Percentiles rank a stretch among this genome's conserved stretches.
Evolutionary conservation across 2,329 filamentous ascomycete genomes (phyloP).

Genomic region (Rosellinia necatrix): DNA sequence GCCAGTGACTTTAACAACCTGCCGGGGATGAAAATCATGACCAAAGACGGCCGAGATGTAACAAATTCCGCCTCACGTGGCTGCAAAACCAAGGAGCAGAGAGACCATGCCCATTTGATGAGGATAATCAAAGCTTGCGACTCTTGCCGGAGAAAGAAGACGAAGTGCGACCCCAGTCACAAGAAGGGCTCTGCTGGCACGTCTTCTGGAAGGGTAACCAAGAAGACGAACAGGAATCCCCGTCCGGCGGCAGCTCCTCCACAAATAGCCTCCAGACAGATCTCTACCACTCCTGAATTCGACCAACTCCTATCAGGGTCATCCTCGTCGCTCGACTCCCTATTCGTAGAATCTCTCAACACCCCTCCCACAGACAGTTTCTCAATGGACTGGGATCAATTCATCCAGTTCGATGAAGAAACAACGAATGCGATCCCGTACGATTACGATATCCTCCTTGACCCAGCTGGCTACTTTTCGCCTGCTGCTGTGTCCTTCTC

Average conservation of each 20-base stretch:
- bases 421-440: slow-evolving; percentile 40
- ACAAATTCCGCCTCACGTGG: slow-evolving; percentile 66
- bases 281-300: slow-evolving; percentile 21
- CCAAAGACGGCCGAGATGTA: slow-evolving; percentile 65
- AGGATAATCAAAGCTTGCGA: slow-evolving; percentile 71
- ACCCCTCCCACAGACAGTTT: slow-evolving; percentile 24
- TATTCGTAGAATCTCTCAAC: slow-evolving; percentile 26
- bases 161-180: slow-evolving; percentile 65
- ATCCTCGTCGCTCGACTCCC: slow-evolving; percentile 30
- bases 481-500: slow-evolving; percentile 39
- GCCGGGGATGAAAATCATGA: slow-evolving; percentile 70
- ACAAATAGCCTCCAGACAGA: slow-evolving; percentile 22
- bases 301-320: slow-evolving; percentile 26
- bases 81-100: slow-evolving; percentile 70
- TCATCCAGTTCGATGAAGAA: slow-evolving; percentile 51
- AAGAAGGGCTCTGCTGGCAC: slow-evolving; percentile 51
- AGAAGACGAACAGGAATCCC: slow-evolving; percentile 41
- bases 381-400: slow-evolving; percentile 51
- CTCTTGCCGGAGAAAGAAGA: slow-evolving; percentile 65
- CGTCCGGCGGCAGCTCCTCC: slow-evolving; percentile 32
- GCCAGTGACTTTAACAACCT: slow-evolving; percentile 55
- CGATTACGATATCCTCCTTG: slow-evolving; percentile 53
- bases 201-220: slow-evolving; percentile 45
- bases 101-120: slow-evolving; percentile 69
- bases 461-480: slow-evolving; percentile 49